Conservation (phyloP, 768 basidiomycete species). For the Boletus pseudopeckii region DNA sequence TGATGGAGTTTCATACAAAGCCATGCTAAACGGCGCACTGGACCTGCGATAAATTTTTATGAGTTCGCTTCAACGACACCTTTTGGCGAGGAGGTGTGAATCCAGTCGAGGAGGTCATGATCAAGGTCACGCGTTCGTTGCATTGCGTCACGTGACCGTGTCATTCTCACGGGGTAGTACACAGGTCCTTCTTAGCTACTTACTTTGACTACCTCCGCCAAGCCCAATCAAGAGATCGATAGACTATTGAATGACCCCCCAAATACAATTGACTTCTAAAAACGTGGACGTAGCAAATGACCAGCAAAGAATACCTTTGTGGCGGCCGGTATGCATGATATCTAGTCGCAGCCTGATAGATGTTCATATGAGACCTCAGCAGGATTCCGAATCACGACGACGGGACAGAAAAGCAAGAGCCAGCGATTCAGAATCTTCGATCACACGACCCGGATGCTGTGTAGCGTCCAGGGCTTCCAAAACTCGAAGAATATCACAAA, state of each 20-base stretch:
- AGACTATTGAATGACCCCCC: background rate
- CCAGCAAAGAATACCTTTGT: background rate
- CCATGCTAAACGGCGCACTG: conserved; percentile 30
- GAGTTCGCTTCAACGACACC: background rate
- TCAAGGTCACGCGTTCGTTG: conserved; percentile 20
- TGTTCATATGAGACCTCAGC: background rate
- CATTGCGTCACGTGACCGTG: conserved; percentile 25
- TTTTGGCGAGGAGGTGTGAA: background rate
- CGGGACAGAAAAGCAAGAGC: background rate
- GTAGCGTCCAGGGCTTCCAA: background rate
- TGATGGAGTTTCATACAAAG: conserved; percentile 75
- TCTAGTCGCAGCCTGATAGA: background rate
- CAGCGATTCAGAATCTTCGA: background rate
- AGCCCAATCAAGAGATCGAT: no score
- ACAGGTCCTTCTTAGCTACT: no score
- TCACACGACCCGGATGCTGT: background rate
- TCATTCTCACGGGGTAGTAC: no score
- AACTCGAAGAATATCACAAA: background rate
- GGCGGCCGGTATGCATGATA: background rate
- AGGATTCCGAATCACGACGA: background rate
- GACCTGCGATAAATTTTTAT: background rate
- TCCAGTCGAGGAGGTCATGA: background rate
- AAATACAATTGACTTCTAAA: no score
- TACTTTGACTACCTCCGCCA: no score
- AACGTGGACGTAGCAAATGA: background rate